A percentile compares a stretch with the other conserved stretches of the same genome.
Conservation (phyloP, 169 alveolate genomes). For the Plasmodium coatneyi region DNA sequence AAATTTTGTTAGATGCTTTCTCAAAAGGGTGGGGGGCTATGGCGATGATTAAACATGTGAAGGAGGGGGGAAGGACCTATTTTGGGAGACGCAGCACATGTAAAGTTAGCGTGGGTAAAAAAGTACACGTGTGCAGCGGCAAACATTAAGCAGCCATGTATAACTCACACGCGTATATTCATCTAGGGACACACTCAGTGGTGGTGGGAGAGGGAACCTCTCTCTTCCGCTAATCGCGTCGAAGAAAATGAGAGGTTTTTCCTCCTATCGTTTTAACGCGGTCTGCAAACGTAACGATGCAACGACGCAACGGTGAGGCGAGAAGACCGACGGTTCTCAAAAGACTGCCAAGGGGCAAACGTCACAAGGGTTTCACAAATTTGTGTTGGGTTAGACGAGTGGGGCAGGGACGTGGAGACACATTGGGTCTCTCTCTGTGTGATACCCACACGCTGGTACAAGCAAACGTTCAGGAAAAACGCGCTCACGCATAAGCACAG, state of each 20-base stretch:
- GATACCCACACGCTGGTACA: neutral
- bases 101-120: neutral
- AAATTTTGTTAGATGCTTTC: neutral
- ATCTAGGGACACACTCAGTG: neutral
- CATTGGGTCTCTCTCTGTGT: neutral
- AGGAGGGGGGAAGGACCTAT: neutral
- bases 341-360: neutral
- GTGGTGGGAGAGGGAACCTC: neutral
- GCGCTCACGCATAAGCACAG: neutral
- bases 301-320: neutral
- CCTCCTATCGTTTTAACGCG: neutral
- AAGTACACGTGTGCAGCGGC: neutral
- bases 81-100: neutral
- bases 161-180: neutral
- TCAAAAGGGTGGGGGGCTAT: too few relatives aligned
- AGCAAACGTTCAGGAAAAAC: neutral
- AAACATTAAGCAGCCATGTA: neutral
- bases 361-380: neutral
- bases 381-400: neutral
- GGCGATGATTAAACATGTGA: too few relatives aligned
- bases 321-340: neutral
- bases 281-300: neutral
- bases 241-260: neutral
- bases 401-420: neutral
- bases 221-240: neutral